Conservation (phyloP, 352 stramenopile genomes). For the Globisporangium echinulatum region DNA sequence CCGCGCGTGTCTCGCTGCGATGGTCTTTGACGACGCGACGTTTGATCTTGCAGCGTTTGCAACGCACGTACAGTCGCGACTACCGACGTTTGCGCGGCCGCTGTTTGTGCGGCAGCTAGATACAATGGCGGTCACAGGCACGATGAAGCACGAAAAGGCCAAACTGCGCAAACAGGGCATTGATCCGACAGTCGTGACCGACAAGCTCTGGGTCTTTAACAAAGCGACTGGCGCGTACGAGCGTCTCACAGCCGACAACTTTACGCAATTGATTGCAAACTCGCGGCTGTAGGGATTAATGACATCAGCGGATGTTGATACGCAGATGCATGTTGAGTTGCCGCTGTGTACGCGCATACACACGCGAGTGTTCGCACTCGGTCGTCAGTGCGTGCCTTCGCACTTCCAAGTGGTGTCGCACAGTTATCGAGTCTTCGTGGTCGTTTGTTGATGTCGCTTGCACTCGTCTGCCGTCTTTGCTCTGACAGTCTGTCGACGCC, state of each 20-base stretch:
- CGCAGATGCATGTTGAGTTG: no score
- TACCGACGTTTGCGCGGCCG: slow-evolving; percentile 73
- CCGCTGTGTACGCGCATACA: no score
- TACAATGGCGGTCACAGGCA: slow-evolving; percentile 79
- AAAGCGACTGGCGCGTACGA: slow-evolving; percentile 43
- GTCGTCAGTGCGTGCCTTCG: no score
- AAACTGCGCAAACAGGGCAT: slow-evolving; percentile 81
- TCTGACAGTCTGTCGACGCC: neutral
- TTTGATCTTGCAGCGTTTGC: slow-evolving; percentile 60
- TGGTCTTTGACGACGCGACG: slow-evolving; percentile 63
- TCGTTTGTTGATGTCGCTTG: slow-evolving; percentile 18
- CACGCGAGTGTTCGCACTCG: no score
- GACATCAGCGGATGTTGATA: no score
- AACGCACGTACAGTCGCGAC: slow-evolving; percentile 30
- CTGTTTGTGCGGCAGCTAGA: slow-evolving; percentile 78
- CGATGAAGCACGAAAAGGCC: slow-evolving; percentile 91
- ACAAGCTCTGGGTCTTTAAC: slow-evolving; percentile 60
- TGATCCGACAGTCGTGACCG: slow-evolving; percentile 46
- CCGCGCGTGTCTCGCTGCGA: slow-evolving; percentile 74
- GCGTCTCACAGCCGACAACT: slow-evolving; percentile 45
- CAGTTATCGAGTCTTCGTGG: slow-evolving; percentile 14
- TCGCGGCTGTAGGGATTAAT: slow-evolving; percentile 31
- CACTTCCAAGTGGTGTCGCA: slow-evolving; percentile 17
- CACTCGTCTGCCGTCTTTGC: neutral
- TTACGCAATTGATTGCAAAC: slow-evolving; percentile 43